phyloP scores from a whole-genome alignment of 73 alveolate genomes.

The Tetrahymena malaccensis region DNA sequence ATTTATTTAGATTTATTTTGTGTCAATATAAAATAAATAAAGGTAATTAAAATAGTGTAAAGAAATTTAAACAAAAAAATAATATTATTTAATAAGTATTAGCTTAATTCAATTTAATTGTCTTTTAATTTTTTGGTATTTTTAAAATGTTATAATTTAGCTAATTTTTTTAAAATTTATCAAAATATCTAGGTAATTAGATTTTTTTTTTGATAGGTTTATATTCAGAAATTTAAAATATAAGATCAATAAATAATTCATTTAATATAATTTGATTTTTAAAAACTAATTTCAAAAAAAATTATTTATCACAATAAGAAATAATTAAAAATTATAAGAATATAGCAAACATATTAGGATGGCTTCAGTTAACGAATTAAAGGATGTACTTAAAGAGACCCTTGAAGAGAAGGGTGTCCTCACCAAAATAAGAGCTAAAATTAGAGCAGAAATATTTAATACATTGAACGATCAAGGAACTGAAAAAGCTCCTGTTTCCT shows the following conservation, averaged over 20 bases:
- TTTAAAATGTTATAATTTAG: no score
- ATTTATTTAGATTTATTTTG: no score
- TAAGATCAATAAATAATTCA: neutral
- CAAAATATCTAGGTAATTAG: no score
- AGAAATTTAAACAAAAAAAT: no score
- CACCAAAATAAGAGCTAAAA: slow-evolving; percentile 78
- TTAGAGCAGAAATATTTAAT: slow-evolving; percentile 87
- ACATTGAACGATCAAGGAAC: slow-evolving; percentile 77
- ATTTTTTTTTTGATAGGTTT: neutral
- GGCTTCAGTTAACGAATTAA: slow-evolving; percentile 92
- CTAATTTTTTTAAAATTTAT: no score
- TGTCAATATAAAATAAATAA: no score
- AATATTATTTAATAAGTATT: no score
- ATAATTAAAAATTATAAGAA: neutral
- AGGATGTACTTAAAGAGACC: slow-evolving; percentile 87
- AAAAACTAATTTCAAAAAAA: neutral
- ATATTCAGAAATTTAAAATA: neutral
- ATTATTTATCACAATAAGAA: neutral
- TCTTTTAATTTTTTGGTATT: no score
- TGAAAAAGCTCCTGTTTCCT: slow-evolving; percentile 72
- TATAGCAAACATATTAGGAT: slow-evolving; percentile 35
- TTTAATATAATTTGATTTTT: neutral
- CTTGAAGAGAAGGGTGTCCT: slow-evolving; percentile 87
- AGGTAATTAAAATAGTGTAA: no score
- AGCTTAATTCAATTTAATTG: no score